Evolutionary conservation across 148 eudicot genomes (phyloP).

Genomic region (Dysphania ambrosioides): DNA sequence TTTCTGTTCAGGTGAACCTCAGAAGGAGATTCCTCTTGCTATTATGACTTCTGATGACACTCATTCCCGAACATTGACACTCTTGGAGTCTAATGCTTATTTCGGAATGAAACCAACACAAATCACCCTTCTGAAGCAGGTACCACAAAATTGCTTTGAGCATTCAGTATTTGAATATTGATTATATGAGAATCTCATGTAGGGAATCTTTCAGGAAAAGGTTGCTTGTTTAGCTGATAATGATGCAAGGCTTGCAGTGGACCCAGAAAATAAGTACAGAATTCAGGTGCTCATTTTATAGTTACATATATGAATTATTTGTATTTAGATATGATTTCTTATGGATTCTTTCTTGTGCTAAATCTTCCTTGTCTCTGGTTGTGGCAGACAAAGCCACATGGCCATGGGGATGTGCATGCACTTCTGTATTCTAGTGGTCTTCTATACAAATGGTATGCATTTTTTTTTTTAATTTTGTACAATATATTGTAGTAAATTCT

Average conservation of each 20-base stretch:
- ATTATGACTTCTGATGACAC: conserved; percentile 99
- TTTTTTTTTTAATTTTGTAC: background rate
- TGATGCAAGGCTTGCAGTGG: conserved; percentile 92
- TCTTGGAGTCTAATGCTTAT: conserved; percentile 77
- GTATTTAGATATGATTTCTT: background rate
- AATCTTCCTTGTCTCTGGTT: conserved; percentile 18
- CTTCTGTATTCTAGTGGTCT: conserved; percentile 80
- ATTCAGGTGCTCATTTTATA: conserved; percentile 62
- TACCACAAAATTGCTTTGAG: conserved; percentile 15
- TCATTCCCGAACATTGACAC: conserved; percentile 60
- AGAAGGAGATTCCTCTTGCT: conserved; percentile 68
- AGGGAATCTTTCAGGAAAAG: conserved; percentile 60
- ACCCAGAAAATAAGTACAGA: conserved; percentile 63
- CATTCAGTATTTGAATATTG: background rate
- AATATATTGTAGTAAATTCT: background rate
- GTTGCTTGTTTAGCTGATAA: conserved; percentile 98
- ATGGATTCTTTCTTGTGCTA: background rate
- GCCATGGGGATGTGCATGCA: conserved; percentile 98
- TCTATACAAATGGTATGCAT: conserved; percentile 60
- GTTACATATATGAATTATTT: background rate
- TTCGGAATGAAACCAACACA: conserved; percentile 87
- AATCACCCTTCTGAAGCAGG: conserved; percentile 91
- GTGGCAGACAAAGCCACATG: conserved; percentile 92
- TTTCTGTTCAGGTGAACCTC: conserved; percentile 51
- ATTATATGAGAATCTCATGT: background rate